Conservation (phyloP, 2,329 filamentous ascomycete species). For the Knufia petricola region DNA sequence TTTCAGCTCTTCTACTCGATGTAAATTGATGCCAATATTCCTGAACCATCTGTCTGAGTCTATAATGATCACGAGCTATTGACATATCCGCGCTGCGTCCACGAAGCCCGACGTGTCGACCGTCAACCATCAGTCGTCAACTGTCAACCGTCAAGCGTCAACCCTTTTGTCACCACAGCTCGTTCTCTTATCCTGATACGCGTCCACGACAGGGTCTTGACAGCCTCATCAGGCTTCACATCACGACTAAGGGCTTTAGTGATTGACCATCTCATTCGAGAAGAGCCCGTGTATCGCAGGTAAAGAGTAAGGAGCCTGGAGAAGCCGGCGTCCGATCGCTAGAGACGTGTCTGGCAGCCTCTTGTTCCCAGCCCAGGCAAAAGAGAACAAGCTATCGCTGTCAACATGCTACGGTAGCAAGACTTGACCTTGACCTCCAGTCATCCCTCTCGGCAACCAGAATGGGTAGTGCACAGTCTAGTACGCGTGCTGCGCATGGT, state of each 20-base stretch:
- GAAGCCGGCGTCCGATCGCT: too few relatives aligned
- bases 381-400: background rate
- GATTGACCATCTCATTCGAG: too few relatives aligned
- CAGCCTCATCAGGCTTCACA: too few relatives aligned
- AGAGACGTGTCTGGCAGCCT: background rate
- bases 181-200: too few relatives aligned
- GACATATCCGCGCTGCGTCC: background rate
- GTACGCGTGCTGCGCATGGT: background rate
- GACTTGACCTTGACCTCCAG: background rate
- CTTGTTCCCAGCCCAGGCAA: background rate
- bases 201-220: too few relatives aligned
- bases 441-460: background rate
- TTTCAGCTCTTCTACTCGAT: conserved; percentile 1
- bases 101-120: too few relatives aligned
- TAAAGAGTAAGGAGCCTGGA: too few relatives aligned
- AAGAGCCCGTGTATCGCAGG: too few relatives aligned
- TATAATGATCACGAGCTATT: background rate
- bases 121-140: too few relatives aligned
- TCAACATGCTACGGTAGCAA: background rate
- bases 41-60: background rate
- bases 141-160: too few relatives aligned
- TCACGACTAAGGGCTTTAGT: too few relatives aligned
- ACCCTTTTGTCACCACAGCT: too few relatives aligned
- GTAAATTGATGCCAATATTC: background rate
- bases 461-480: background rate